Percentiles rank a stretch among this genome's conserved stretches.
Evolutionary conservation across 2,329 filamentous ascomycete genomes (phyloP).

Genomic region (Exophiala sp.): DNA sequence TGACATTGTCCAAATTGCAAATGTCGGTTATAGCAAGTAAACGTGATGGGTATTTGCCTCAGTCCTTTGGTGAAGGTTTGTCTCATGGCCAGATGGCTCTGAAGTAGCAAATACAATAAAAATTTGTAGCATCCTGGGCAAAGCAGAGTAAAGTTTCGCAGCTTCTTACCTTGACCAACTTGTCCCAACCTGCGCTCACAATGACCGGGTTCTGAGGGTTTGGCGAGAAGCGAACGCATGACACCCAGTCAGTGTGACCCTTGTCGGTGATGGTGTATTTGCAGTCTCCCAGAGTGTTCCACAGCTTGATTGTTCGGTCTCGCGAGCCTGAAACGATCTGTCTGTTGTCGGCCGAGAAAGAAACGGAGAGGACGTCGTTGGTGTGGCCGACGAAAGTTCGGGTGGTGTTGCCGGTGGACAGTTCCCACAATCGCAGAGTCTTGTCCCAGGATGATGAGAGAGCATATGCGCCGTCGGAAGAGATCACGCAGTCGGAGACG

Average conservation of each 20-base stretch:
- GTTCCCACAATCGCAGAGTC: constrained; percentile 99
- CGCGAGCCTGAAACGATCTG: constrained; percentile 99
- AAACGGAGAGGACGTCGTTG: constrained; percentile 99
- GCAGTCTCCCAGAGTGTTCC: constrained; percentile 99
- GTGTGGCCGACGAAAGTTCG: constrained; percentile 98
- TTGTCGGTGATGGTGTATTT: constrained; percentile 99
- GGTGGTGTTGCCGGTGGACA: constrained; percentile 93
- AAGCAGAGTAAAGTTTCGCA: constrained; percentile 12
- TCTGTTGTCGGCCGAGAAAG: constrained; percentile 99
- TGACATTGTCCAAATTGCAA: background rate
- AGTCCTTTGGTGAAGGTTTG: constrained; percentile 87
- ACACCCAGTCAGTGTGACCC: constrained; percentile 99
- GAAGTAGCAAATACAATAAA: constrained; percentile 99
- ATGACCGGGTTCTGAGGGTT: constrained; percentile 99
- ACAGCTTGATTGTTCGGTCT: constrained; percentile 99
- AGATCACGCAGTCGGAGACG: constrained; percentile 99
- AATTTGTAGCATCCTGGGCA: constrained; percentile 81
- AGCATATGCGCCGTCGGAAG: constrained; percentile 97
- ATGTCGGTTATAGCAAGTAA: constrained; percentile 13
- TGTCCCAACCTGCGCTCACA: constrained; percentile 98
- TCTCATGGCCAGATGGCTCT: constrained; percentile 97
- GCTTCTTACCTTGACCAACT: constrained; percentile 94
- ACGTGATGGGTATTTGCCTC: constrained; percentile 45
- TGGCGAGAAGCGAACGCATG: constrained; percentile 98
- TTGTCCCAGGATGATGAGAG: constrained; percentile 99